Evolutionary conservation across 345 rosid species (phyloP).

Genomic region (Passiflora organensis): DNA sequence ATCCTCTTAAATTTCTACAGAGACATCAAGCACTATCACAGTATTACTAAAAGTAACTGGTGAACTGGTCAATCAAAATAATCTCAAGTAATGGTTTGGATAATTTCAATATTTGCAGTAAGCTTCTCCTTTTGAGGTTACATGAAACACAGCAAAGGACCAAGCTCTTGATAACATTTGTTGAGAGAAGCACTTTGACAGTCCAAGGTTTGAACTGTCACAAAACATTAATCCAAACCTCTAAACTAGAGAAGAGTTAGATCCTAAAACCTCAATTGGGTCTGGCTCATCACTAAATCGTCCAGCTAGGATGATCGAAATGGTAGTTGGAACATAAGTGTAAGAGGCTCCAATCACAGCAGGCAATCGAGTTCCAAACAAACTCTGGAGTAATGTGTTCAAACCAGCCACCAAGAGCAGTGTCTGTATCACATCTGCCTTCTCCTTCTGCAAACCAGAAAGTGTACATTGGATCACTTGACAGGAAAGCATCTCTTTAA

Average conservation of each 20-base stretch:
- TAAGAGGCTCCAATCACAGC: conserved; percentile 90
- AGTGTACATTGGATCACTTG: not conserved
- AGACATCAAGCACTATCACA: conserved; percentile 11
- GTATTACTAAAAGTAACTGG: not conserved
- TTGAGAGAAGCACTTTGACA: too few relatives aligned
- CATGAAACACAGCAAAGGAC: not conserved
- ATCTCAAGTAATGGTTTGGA: too few relatives aligned
- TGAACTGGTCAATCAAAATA: too few relatives aligned
- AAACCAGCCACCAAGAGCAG: conserved; percentile 92
- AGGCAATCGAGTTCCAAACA: conserved; percentile 88
- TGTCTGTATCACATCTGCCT: conserved; percentile 90
- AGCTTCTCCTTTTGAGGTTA: not conserved
- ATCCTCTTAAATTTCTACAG: conserved; percentile 68
- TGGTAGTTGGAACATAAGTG: conserved; percentile 86
- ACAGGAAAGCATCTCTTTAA: not conserved
- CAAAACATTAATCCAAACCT: not conserved
- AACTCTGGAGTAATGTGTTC: conserved; percentile 77
- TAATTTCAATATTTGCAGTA: too few relatives aligned
- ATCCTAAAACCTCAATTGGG: conserved; percentile 60
- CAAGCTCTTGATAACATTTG: too few relatives aligned
- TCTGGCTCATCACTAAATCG: conserved; percentile 58
- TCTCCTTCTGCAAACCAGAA: conserved; percentile 63
- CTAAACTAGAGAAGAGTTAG: conserved; percentile 13
- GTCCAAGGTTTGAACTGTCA: too few relatives aligned
- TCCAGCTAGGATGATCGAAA: conserved; percentile 85